Base-by-base conservation (phyloP, 306 rosid species). In the Hippophae gyantsensis region DNA sequence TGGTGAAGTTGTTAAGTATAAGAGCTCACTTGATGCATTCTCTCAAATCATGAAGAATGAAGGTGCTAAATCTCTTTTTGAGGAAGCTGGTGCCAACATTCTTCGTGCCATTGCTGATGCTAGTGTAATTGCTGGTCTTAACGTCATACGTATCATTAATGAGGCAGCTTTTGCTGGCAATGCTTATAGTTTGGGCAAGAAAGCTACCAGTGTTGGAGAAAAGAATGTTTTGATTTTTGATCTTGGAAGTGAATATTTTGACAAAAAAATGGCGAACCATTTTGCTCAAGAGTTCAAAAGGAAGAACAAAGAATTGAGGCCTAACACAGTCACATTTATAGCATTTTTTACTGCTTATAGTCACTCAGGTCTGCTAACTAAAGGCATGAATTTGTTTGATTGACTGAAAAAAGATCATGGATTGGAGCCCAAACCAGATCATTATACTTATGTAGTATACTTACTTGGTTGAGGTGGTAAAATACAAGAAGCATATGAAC, bases 381-480 rank as follows among this genome's bases (percentile, higher is more conserved):
- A 80, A 69, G 87, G 94, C 45, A 67, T 81, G 57, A 50, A 70
- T 60, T 69, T 87, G 64, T 90, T 87, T 73, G 72, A 71, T 38
- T 68, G 71, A 68, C 82, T 90, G 92, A 78, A 79, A 75, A 70
- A 67, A 66, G 74, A 76, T 59, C 75, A 84, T n/a, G 75, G 86
- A 56, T 51, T 87, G 59, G 80, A 85, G 61, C 92, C 98, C 1
- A 69, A 48, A 52, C 12, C 86, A 43, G 94, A 90, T 51, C 98
- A 85, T 72, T 90, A 81, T 71, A 92, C 92, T 44, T 85, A 94
- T 56, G 75, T 90, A 10, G 97, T 85, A 23, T 96, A 90, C 75
- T 74, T 90, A 79, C 95, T 90, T 5, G 98, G 95, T 7, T 80
- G 98, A 42, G 93, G 85, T 5, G 96, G 95, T 67, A 75, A 25